phyloP scores from a whole-genome alignment of 129 eudicot species.

The Chrysanthemum makinoi region DNA sequence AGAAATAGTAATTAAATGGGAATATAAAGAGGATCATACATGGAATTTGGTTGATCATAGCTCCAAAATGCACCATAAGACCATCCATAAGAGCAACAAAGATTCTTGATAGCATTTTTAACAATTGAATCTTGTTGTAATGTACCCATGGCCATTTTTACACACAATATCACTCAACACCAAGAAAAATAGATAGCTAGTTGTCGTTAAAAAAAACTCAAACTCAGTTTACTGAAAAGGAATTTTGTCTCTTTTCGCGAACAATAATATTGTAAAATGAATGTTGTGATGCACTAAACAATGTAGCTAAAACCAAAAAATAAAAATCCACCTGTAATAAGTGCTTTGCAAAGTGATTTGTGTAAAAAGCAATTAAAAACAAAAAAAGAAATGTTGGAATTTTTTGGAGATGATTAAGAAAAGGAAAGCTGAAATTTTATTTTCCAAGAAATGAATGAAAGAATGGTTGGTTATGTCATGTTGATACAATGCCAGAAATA shows the following conservation, averaged over 20 bases:
- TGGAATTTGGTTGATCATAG: constrained; percentile 55
- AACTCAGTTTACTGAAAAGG: no score
- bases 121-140: constrained; percentile 41
- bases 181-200: no score
- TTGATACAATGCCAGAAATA: constrained; percentile 30
- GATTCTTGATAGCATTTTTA: constrained; percentile 50
- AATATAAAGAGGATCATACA: constrained; percentile 49
- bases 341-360: constrained; percentile 35
- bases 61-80: constrained; percentile 93
- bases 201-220: no score
- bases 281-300: no score
- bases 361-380: constrained; percentile 20
- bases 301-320: not conserved
- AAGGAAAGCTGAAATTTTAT: constrained; percentile 27
- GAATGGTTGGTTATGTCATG: constrained; percentile 33
- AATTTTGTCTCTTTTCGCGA: no score
- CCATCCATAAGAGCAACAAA: constrained; percentile 82
- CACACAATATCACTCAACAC: constrained; percentile 16
- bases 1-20: not conserved
- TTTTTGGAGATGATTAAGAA: constrained; percentile 20
- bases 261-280: no score
- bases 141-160: constrained; percentile 39
- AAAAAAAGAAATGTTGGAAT: constrained; percentile 15
- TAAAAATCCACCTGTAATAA: constrained; percentile 27
- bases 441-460: constrained; percentile 39